A percentile compares a stretch with the other conserved stretches of the same genome.
Conservation (phyloP, 2,329 filamentous ascomycete species). For the Ceratocystis huliohia region DNA sequence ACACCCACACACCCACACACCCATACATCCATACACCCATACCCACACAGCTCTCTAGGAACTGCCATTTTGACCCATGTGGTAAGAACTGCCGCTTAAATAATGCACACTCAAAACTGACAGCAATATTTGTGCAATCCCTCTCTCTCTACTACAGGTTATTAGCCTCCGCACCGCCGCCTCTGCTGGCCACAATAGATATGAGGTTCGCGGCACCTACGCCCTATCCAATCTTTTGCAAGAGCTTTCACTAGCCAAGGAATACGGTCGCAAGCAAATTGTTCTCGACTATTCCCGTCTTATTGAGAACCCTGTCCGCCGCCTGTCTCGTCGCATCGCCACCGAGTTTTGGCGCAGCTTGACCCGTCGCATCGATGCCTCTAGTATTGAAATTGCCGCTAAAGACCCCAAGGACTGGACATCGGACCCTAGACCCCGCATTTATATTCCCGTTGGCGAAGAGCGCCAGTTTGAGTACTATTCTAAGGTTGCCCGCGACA, state of each 20-base stretch:
- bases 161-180: slow-evolving; percentile 72
- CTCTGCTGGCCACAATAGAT: slow-evolving; percentile 74
- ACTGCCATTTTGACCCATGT: slow-evolving; percentile 12
- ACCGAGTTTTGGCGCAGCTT: slow-evolving; percentile 88
- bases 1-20: no score
- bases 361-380: slow-evolving; percentile 79
- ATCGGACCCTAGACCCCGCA: slow-evolving; percentile 70
- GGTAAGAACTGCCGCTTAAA: slow-evolving; percentile 5
- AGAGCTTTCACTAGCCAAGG: slow-evolving; percentile 83
- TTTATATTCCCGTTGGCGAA: slow-evolving; percentile 76
- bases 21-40: not conserved
- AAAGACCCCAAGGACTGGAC: slow-evolving; percentile 95
- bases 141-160: slow-evolving; percentile 38
- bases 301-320: slow-evolving; percentile 88
- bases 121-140: slow-evolving; percentile 16
- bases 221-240: slow-evolving; percentile 95
- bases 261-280: slow-evolving; percentile 79
- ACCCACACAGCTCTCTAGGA: not conserved
- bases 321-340: slow-evolving; percentile 73
- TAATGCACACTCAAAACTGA: slow-evolving; percentile 13
- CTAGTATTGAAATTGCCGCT: slow-evolving; percentile 73
- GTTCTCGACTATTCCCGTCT: slow-evolving; percentile 81
- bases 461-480: slow-evolving; percentile 89
- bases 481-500: slow-evolving; percentile 59
- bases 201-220: slow-evolving; percentile 89